A percentile compares a stretch with the other conserved stretches of the same genome.
phyloP scores from a whole-genome alignment of 306 rosid species.

The Astragalus glycyphyllos region DNA sequence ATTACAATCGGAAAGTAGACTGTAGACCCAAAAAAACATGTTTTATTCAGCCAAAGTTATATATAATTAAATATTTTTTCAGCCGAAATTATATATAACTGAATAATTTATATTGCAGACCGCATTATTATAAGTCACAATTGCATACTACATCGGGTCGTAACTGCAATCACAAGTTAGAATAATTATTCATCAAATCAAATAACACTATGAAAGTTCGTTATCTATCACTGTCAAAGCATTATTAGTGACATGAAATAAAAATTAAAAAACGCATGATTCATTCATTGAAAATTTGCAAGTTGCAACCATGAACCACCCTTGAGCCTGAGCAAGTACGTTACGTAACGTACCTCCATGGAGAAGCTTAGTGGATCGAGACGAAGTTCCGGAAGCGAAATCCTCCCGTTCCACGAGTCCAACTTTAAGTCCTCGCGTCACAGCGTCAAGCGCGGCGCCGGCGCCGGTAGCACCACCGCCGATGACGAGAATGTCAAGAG shows the following conservation, averaged over 20 bases:
- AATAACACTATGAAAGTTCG: background rate
- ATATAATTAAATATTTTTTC: background rate
- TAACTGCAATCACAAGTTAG: background rate
- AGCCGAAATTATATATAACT: background rate
- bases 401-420: conserved; percentile 98
- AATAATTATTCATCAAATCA: background rate
- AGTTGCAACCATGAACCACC: background rate
- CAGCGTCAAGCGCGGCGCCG: conserved; percentile 88
- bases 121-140: background rate
- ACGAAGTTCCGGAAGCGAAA: conserved; percentile 93
- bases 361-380: conserved; percentile 96
- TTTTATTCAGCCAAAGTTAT: too few relatives aligned
- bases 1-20: too few relatives aligned
- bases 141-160: background rate
- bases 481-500: conserved; percentile 85
- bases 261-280: background rate
- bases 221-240: background rate
- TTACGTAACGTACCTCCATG: conserved; percentile 77
- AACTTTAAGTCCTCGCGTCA: conserved; percentile 87
- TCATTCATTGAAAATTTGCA: background rate
- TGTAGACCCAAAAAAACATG: too few relatives aligned
- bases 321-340: background rate
- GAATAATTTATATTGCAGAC: background rate
- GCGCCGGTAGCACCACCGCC: conserved; percentile 99
- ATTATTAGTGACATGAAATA: background rate